Evolutionary conservation across 2,329 filamentous ascomycete species (phyloP).

Genomic region (Teratosphaeriaceae sp.): DNA sequence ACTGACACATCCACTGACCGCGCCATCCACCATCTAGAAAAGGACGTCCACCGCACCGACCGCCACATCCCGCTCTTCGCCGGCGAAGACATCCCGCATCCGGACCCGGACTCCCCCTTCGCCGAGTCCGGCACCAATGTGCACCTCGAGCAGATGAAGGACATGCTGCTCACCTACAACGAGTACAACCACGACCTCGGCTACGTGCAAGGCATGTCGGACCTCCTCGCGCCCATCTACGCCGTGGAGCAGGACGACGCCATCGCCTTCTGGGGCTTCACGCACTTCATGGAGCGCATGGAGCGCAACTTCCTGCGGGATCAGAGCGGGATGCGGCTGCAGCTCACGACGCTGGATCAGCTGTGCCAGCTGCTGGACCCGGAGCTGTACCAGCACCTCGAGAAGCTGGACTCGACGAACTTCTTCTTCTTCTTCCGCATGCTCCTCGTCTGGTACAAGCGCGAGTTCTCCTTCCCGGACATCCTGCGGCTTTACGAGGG

Average conservation of each 20-base stretch:
- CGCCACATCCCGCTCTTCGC: conserved; percentile 91
- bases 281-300: conserved; percentile 96
- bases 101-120: conserved; percentile 92
- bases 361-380: conserved; percentile 96
- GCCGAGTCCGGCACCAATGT: conserved; percentile 91
- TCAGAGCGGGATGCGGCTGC: conserved; percentile 90
- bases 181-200: conserved; percentile 94
- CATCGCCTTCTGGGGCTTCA: conserved; percentile 93
- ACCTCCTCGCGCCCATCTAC: conserved; percentile 91
- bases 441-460: conserved; percentile 98
- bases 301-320: conserved; percentile 94
- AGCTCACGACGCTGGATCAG: conserved; percentile 85
- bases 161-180: conserved; percentile 97
- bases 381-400: conserved; percentile 82
- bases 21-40: conserved; percentile 62
- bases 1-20: conserved; percentile 33
- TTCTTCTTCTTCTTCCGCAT: conserved; percentile 99
- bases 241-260: conserved; percentile 97
- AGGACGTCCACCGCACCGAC: conserved; percentile 96
- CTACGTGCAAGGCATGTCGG: conserved; percentile 98
- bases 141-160: conserved; percentile 97
- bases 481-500: conserved; percentile 85
- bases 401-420: conserved; percentile 89
- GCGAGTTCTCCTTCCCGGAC: conserved; percentile 87
- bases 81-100: conserved; percentile 93